Evolutionary conservation across 805 yeast genomes (phyloP), one percentile per base, ranked within the genome.

Genomic region (Yamadazyma kitorensis): DNA sequence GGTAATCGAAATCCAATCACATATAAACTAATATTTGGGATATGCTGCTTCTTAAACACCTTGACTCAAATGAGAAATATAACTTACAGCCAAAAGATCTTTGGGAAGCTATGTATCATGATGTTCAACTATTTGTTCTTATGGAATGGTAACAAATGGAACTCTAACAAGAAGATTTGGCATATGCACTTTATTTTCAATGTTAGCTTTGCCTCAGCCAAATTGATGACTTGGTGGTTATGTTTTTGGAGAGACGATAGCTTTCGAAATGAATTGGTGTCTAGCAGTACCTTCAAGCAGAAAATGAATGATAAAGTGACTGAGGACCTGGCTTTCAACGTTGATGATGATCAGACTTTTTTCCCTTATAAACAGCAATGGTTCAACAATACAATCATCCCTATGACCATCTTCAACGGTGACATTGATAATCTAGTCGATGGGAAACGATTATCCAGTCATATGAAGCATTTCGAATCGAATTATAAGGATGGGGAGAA

Each of bases 221-320:
- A 79, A 44, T 65, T 86, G 37, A 88, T 91, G 95, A 71, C 77
- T 29, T 93, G 98, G 97, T 91, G 98, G 98, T 64, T 88, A 14
- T 56, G 67, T 27, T 42, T 56, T 26, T 61, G 57, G 43, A 54
- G 59, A 12, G 58, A 51, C 17, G 68, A 64, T 18, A 69, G 71
- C 1, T 67, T 67, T 37, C 48, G 61, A 18, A 63, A 63, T 46
- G 63, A 62, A 43, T 51, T 67, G 31, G 60, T 54, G 29, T 57
- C 63, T 1, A 47, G 47, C 28, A 41, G 52, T 25, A 61, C 60
- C 1, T 67, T 63, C 39, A 31, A 34, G 6, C 48, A 48, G 3
- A 64, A 60, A 1, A 43, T 48, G 10, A 57, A 62, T 32, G 48
- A 46, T 29, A 44, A 48, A 6, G 39, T 48, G 14, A 48, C 57